phyloP scores from a whole-genome alignment of 2,329 filamentous ascomycete genomes.

The Penicillium sclerotiorum region DNA sequence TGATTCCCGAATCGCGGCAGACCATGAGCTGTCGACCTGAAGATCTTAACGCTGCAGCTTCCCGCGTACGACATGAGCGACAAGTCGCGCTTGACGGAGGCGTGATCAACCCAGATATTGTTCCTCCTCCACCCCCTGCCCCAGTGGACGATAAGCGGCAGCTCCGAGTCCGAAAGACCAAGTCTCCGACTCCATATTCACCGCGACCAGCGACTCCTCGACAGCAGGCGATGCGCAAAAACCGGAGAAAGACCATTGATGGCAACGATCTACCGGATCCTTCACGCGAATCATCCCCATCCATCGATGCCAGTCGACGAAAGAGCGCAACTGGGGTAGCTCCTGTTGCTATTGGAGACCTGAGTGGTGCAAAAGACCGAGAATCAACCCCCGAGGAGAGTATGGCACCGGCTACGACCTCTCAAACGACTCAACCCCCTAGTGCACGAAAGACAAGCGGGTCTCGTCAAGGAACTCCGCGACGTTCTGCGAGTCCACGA shows the following conservation, averaged over 20 bases:
- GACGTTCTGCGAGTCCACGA: slow-evolving; percentile 36
- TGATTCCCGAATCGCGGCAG: slow-evolving; percentile 76
- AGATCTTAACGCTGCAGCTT: slow-evolving; percentile 73
- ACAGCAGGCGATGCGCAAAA: slow-evolving; percentile 50
- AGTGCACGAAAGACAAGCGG: slow-evolving; percentile 64
- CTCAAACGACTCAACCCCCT: slow-evolving; percentile 40
- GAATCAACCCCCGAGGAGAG: slow-evolving; percentile 16
- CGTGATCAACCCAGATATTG: slow-evolving; percentile 31
- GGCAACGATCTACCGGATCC: slow-evolving; percentile 49
- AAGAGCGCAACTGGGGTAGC: slow-evolving; percentile 31
- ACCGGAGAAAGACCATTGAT: slow-evolving; percentile 65
- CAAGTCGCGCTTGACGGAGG: slow-evolving; percentile 57
- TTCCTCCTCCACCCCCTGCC: slow-evolving; percentile 11
- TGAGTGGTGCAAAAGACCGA: slow-evolving; percentile 5
- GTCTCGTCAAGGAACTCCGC: slow-evolving; percentile 46
- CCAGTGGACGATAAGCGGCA: slow-evolving; percentile 61
- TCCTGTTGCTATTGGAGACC: slow-evolving; percentile 12
- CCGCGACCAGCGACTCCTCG: slow-evolving; percentile 59
- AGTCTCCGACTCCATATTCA: slow-evolving; percentile 48
- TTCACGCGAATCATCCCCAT: slow-evolving; percentile 26
- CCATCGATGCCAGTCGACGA: slow-evolving; percentile 25
- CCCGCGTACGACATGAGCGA: slow-evolving; percentile 65
- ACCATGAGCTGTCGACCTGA: slow-evolving; percentile 76
- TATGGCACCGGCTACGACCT: slow-evolving; percentile 19
- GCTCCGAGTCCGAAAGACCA: slow-evolving; percentile 69